Conservation (phyloP, 768 basidiomycete genomes). For the Agrocybe pediades region DNA sequence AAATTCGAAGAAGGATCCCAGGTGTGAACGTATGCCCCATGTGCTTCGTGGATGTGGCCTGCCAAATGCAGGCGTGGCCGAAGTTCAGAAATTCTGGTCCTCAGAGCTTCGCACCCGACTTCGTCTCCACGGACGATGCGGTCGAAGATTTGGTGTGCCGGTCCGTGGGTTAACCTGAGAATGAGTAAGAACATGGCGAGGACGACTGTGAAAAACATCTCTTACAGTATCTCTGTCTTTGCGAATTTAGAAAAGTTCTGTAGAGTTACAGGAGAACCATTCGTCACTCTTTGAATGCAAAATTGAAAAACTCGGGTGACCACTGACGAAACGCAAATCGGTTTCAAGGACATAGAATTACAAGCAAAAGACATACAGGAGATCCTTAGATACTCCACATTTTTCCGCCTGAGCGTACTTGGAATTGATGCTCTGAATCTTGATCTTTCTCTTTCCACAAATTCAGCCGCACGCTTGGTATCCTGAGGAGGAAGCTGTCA, state of each 20-base stretch:
- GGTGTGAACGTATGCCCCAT: constrained; percentile 44
- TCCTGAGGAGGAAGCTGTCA: neutral
- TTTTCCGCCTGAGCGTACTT: constrained; percentile 34
- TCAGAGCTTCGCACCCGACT: neutral
- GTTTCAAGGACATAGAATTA: neutral
- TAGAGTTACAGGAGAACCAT: constrained; percentile 6
- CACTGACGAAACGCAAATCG: constrained; percentile 30
- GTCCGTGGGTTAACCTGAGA: constrained; percentile 60
- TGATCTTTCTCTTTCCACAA: constrained; percentile 23
- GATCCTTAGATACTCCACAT: constrained; percentile 68
- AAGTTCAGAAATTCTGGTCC: neutral
- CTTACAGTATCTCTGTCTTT: constrained; percentile 45
- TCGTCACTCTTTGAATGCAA: constrained; percentile 54
- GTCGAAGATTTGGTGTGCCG: constrained; percentile 56
- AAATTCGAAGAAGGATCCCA: constrained; percentile 27
- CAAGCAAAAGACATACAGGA: constrained; percentile 26
- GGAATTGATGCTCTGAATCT: constrained; percentile 24
- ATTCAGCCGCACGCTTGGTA: neutral
- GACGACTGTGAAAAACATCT: constrained; percentile 36
- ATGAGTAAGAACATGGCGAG: neutral
- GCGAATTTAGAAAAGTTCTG: constrained; percentile 28
- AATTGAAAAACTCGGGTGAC: constrained; percentile 46
- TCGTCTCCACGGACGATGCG: constrained; percentile 18
- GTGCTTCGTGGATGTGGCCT: constrained; percentile 72
- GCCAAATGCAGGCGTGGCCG: constrained; percentile 26